Percentiles rank a stretch among this genome's conserved stretches.
Conservation (phyloP, 441 rosid genomes). For the Pelargonium fulgidum region DNA sequence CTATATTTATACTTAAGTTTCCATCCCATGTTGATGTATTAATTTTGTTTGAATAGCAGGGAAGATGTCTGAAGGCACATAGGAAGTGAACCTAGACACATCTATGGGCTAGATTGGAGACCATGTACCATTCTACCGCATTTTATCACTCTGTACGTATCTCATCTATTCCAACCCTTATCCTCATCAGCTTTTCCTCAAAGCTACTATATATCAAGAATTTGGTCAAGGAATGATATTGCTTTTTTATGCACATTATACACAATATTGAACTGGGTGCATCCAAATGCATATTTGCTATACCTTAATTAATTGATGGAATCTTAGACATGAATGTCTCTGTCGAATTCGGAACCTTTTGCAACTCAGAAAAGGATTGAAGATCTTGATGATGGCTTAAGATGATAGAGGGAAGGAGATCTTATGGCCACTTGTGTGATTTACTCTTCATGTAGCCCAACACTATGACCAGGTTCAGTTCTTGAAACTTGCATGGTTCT, state of each 20-base stretch:
- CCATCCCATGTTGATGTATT: not conserved
- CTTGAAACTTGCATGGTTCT: not conserved
- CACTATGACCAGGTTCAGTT: too few species aligned
- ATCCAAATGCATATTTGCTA: not conserved
- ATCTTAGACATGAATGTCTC: not conserved
- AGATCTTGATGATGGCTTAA: not conserved
- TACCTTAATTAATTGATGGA: not conserved
- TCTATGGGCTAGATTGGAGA: not conserved
- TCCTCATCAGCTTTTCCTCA: not conserved
- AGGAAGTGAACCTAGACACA: conserved; percentile 6
- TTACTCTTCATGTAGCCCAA: not conserved
- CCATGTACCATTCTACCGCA: not conserved
- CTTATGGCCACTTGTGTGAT: not conserved
- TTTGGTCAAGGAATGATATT: not conserved
- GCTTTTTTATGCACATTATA: conserved; percentile 3
- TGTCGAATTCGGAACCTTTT: too few species aligned
- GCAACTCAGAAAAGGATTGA: too few species aligned
- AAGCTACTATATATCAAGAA: not conserved
- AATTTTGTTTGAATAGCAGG: not conserved
- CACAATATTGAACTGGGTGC: not conserved
- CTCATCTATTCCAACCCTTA: not conserved
- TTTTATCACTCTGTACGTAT: conserved; percentile 5
- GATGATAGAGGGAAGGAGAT: not conserved
- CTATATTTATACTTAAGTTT: not conserved
- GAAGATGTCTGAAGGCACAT: not conserved